A percentile compares a stretch with the other conserved stretches of the same genome.
phyloP scores from a whole-genome alignment of 805 yeast genomes.

The Metschnikowia lunata region DNA sequence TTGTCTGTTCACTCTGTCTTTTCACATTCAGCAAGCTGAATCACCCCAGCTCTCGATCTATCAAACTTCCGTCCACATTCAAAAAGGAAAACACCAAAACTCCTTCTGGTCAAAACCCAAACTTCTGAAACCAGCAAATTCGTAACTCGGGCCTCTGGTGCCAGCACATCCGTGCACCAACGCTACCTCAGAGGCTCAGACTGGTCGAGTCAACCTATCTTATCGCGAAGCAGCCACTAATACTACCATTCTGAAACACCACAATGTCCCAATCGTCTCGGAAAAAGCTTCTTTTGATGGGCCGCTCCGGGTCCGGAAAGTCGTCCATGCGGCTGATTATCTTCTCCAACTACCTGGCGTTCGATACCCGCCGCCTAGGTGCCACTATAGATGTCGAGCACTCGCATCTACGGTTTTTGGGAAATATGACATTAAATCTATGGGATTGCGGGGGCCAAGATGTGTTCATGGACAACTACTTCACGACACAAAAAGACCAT shows the following conservation, averaged over 20 bases:
- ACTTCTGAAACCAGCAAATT: too few relatives aligned
- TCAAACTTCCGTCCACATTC: too few relatives aligned
- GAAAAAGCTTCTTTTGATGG: conserved; percentile 51
- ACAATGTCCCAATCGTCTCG: conserved; percentile 21
- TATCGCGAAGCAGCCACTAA: background rate
- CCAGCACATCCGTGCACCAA: conserved; percentile 2
- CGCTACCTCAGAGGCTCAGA: too few relatives aligned
- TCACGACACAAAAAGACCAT: conserved; percentile 82
- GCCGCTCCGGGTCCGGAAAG: conserved; percentile 96
- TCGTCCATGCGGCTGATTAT: conserved; percentile 96
- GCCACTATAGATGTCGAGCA: conserved; percentile 99
- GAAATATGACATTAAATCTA: conserved; percentile 89
- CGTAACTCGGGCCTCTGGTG: background rate
- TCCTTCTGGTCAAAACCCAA: too few relatives aligned
- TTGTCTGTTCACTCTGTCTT: too few relatives aligned
- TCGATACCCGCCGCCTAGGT: conserved; percentile 90
- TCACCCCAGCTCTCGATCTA: too few relatives aligned
- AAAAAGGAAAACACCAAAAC: too few relatives aligned
- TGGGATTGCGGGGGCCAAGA: conserved; percentile 99
- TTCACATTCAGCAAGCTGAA: too few relatives aligned
- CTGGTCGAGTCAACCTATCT: background rate
- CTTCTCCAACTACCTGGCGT: conserved; percentile 92
- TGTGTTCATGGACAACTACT: conserved; percentile 91
- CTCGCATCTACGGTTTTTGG: conserved; percentile 85
- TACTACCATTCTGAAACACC: background rate